Base-by-base conservation (phyloP, 495 filamentous ascomycete genomes). In the Lasiosphaeriaceae sp. region DNA sequence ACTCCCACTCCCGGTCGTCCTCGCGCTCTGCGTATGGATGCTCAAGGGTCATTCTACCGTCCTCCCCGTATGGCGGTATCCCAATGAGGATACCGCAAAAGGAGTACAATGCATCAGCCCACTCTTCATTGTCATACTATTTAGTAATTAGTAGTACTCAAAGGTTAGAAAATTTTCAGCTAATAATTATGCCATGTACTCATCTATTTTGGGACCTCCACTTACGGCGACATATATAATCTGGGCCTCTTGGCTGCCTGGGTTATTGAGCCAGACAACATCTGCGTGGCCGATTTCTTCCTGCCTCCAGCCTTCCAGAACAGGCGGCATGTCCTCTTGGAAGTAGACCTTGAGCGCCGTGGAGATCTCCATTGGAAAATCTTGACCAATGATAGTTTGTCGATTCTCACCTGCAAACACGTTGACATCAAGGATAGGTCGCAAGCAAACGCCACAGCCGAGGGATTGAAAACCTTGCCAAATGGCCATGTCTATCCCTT, bases 391-490 rank as follows among this genome's bases (percentile, higher is more conserved):
- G 39, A 43, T 43, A 14, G 16, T 11, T 17, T 43, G 14, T 14
- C 2, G 9, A 14, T 37, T 17, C 39, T n/a, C 39, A 0, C 0
- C 2, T 14, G 8, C 5, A 14, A 6, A 43, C 14, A 5, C 4
- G 9, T 43, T 17, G 39, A 17, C 9, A 16, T 56, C 24, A 20
- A 56, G 26, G n/a, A 56, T 20, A 9, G 46, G 54, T 11, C 34
- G 17, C 34, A 56, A 14, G 34, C 46, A 43, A 7, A 56, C 54
- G 16, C 34, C 34, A 21, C 54, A 56, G 7, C 54, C 54, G 19
- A 56, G 46, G 4, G 26, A 2, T 31, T 56, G 54, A 19, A 56
- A 56, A 11, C 54, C 54, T 19, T 56, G 54, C 54, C 54, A 56
- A n/a, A 56, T 26, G n/a, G 39, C 54, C 14, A 21, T 29, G 17